A percentile compares a stretch with the other conserved stretches of the same genome.
These are phyloP conservation scores for Xylaria sp. DNA, from an alignment of 2,329 filamentous ascomycete genomes.

Conservation along the genomic window DNA sequence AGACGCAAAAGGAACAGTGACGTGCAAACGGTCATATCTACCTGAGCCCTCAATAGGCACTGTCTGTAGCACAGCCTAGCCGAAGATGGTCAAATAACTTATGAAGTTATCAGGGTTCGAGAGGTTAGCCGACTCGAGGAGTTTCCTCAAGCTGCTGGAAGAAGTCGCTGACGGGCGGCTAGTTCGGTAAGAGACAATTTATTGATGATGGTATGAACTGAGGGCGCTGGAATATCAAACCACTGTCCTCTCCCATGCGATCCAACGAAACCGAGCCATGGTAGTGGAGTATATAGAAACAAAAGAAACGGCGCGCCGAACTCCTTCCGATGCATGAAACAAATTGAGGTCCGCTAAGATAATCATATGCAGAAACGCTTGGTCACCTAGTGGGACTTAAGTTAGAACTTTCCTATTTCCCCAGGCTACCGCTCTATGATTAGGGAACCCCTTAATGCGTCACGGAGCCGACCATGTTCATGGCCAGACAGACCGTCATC, in stretches of 20 bases:
- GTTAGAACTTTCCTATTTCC: neutral
- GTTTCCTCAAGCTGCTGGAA: neutral
- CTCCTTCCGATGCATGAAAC: constrained; percentile 25
- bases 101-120: too few species aligned
- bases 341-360: constrained; percentile 3
- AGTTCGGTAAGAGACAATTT: too few species aligned
- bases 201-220: too few species aligned
- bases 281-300: constrained; percentile 19
- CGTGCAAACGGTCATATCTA: too few species aligned
- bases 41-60: too few species aligned
- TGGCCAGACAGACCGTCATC: constrained; percentile 84
- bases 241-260: too few species aligned
- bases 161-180: neutral
- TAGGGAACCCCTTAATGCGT: constrained; percentile 51
- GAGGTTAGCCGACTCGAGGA: neutral
- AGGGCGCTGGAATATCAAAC: too few species aligned
- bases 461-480: constrained; percentile 79
- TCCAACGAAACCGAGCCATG: constrained; percentile 7
- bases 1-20: too few species aligned
- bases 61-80: too few species aligned
- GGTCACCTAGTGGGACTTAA: constrained; percentile 4
- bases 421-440: neutral
- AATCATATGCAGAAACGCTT: constrained; percentile 8
- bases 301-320: constrained; percentile 11
- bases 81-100: too few species aligned